A percentile compares a stretch with the other conserved stretches of the same genome.
Evolutionary conservation across 768 basidiomycete genomes (phyloP).

Genomic region (Termitomyces sp.): DNA sequence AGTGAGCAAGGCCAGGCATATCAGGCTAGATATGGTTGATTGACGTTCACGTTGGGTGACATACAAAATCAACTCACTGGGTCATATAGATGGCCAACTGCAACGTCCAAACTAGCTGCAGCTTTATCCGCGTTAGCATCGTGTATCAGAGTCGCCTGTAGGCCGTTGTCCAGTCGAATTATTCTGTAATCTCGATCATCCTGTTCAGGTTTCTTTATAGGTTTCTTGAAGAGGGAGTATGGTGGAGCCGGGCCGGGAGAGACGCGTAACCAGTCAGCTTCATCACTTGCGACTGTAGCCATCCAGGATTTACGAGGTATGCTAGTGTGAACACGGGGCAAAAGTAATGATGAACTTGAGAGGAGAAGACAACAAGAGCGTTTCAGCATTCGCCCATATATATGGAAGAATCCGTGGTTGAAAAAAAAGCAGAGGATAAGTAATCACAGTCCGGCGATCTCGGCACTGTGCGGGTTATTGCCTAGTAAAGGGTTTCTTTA

Average conservation of each 20-base stretch:
- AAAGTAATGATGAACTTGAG: neutral
- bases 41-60: neutral
- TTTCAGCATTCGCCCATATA: constrained; percentile 10
- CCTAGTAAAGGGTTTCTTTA: neutral
- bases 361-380: constrained; percentile 1
- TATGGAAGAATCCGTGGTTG: neutral
- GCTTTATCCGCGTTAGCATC: constrained; percentile 90
- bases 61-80: constrained; percentile 53
- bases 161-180: constrained; percentile 81
- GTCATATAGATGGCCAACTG: constrained; percentile 90
- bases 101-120: constrained; percentile 90
- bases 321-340: neutral
- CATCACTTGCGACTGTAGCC: constrained; percentile 13
- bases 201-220: constrained; percentile 65
- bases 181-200: constrained; percentile 80
- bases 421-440: constrained; percentile 2
- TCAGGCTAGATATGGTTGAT: constrained; percentile 48
- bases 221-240: constrained; percentile 50
- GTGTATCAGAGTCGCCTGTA: constrained; percentile 81
- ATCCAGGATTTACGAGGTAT: constrained; percentile 8
- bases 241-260: constrained; percentile 28
- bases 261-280: constrained; percentile 32
- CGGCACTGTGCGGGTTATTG: constrained; percentile 1
- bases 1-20: constrained; percentile 90
- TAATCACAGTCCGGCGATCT: constrained; percentile 10